A percentile compares a stretch with the other conserved stretches of the same genome.
phyloP scores from a whole-genome alignment of 2,329 filamentous ascomycete species.

The Scolecobasidium constrictum region DNA sequence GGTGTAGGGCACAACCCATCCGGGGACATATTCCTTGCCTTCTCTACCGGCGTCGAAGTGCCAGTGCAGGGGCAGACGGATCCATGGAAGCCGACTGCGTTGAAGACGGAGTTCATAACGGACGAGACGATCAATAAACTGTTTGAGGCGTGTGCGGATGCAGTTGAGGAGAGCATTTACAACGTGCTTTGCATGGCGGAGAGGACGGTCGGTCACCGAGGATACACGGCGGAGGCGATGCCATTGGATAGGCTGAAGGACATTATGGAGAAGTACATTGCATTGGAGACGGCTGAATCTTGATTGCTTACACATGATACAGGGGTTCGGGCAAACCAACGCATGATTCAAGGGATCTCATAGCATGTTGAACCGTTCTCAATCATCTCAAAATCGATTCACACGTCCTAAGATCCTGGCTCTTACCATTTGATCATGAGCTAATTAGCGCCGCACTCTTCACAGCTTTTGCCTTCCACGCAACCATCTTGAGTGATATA shows the following conservation, averaged over 20 bases:
- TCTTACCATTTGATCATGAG: too few species aligned
- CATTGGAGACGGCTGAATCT: not conserved
- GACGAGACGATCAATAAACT: constrained; percentile 50
- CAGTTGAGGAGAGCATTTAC: constrained; percentile 54
- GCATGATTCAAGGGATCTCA: too few species aligned
- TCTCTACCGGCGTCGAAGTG: constrained; percentile 49
- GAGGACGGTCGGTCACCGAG: constrained; percentile 44
- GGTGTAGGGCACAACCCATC: constrained; percentile 51
- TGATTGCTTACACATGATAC: too few species aligned
- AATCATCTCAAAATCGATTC: too few species aligned
- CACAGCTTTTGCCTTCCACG: too few species aligned
- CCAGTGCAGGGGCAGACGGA: constrained; percentile 30
- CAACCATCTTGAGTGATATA: too few species aligned
- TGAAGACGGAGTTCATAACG: constrained; percentile 40
- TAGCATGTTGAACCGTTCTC: too few species aligned
- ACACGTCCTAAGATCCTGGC: too few species aligned
- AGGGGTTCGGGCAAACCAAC: too few species aligned
- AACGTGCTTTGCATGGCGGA: constrained; percentile 53
- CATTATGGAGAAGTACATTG: constrained; percentile 18
- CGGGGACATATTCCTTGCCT: constrained; percentile 57
- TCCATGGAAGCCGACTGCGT: constrained; percentile 27
- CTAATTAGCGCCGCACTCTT: too few species aligned
- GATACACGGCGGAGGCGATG: constrained; percentile 26
- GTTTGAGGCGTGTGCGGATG: constrained; percentile 52
- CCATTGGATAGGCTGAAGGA: constrained; percentile 24